phyloP scores from a whole-genome alignment of 176 grass and related monocot species.

The Oryza glumipatula region DNA sequence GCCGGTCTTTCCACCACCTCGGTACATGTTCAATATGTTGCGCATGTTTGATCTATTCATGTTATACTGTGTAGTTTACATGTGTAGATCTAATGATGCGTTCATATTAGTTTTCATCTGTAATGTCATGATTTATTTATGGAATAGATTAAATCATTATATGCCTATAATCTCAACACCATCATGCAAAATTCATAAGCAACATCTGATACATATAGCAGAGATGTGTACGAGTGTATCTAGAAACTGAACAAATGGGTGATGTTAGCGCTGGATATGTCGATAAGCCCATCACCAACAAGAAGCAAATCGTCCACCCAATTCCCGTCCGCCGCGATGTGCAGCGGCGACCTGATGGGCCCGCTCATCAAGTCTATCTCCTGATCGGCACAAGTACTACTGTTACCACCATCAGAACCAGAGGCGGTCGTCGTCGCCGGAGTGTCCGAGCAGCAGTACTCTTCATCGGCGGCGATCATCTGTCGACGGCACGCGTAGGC shows the following conservation, averaged over 20 bases:
- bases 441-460: not conserved
- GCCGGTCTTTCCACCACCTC: too few species aligned
- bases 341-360: constrained; percentile 52
- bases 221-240: not conserved
- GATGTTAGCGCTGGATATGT: not conserved
- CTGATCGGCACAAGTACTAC: not conserved
- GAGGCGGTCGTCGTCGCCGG: not conserved
- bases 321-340: not conserved
- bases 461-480: not conserved
- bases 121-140: too few species aligned
- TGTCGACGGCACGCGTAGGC: not conserved
- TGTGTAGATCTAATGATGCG: too few species aligned
- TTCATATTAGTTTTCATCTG: too few species aligned
- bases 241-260: constrained; percentile 2
- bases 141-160: too few species aligned
- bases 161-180: too few species aligned
- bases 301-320: not conserved
- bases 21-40: too few species aligned
- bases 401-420: not conserved
- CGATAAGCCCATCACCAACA: not conserved
- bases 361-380: constrained; percentile 29
- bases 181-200: not conserved
- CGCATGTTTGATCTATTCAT: too few species aligned
- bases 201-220: not conserved
- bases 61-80: too few species aligned